Conservation (phyloP, 83 land plant genomes). For the Larix sibirica region DNA sequence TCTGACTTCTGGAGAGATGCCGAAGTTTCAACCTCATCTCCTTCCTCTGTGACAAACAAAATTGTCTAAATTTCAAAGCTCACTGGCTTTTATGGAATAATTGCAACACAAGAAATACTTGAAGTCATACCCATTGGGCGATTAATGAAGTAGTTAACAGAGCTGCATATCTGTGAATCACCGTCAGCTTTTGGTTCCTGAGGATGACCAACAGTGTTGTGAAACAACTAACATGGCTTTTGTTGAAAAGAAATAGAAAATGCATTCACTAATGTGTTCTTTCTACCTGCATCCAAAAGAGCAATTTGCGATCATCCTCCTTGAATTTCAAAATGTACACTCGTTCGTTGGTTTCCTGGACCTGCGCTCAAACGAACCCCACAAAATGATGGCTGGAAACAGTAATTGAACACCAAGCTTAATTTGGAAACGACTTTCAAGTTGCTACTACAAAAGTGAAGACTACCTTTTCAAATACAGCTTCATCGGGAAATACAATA, state of each 20-base stretch:
- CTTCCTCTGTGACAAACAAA: slow-evolving; percentile 20
- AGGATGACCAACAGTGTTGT: background rate
- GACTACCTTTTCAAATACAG: slow-evolving; percentile 92
- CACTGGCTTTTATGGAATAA: background rate
- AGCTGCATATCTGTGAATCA: slow-evolving; percentile 54
- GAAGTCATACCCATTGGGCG: slow-evolving; percentile 54
- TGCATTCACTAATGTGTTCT: background rate
- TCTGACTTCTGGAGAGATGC: slow-evolving; percentile 35
- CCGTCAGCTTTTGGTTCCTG: slow-evolving; percentile 79
- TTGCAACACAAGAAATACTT: background rate
- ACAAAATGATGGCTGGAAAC: background rate
- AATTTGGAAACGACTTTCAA: background rate
- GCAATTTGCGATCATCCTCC: slow-evolving; percentile 79
- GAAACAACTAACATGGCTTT: slow-evolving; percentile 1
- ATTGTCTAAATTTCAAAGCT: background rate
- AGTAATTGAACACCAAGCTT: background rate
- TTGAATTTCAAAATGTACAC: slow-evolving; percentile 89
- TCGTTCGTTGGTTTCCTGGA: slow-evolving; percentile 82
- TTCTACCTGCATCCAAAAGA: slow-evolving; percentile 98
- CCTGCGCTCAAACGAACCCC: slow-evolving; percentile 40
- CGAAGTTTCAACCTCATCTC: slow-evolving; percentile 53
- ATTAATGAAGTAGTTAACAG: slow-evolving; percentile 64
- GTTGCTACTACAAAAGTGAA: background rate
- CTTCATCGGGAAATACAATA: slow-evolving; percentile 91
- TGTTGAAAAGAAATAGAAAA: slow-evolving; percentile 12